A percentile compares a stretch with the other conserved stretches of the same genome.
phyloP scores from a whole-genome alignment of 768 basidiomycete species.

The Leccinum broughii region DNA sequence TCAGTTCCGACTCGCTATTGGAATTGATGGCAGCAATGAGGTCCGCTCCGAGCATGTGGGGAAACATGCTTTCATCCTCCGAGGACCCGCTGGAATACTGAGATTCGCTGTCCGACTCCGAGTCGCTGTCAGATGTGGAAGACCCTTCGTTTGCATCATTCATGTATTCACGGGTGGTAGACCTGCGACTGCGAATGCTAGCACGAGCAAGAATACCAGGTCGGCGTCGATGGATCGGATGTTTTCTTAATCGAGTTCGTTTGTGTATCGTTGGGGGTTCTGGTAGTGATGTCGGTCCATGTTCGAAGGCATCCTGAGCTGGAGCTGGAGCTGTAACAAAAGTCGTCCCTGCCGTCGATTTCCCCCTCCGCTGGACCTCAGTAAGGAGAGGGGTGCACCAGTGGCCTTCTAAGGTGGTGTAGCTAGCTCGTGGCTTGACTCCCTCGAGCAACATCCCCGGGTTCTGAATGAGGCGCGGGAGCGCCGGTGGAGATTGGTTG shows the following conservation, averaged over 20 bases:
- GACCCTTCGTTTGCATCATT: not conserved
- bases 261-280: not conserved
- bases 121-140: slow-evolving; percentile 19
- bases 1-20: slow-evolving; percentile 27
- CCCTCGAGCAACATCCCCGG: slow-evolving; percentile 2
- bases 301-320: not conserved
- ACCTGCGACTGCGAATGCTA: slow-evolving; percentile 21
- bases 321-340: not conserved
- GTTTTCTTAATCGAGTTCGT: not conserved
- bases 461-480: slow-evolving; percentile 1
- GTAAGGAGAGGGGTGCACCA: slow-evolving; percentile 5
- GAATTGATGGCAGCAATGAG: slow-evolving; percentile 30
- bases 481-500: not conserved
- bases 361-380: not conserved
- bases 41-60: slow-evolving; percentile 28
- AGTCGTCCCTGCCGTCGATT: not conserved
- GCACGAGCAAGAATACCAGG: slow-evolving; percentile 25
- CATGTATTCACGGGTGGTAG: not conserved
- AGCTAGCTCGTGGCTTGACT: slow-evolving; percentile 4
- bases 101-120: slow-evolving; percentile 21
- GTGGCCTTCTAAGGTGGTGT: slow-evolving; percentile 1
- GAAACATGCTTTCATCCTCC: slow-evolving; percentile 20
- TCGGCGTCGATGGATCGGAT: slow-evolving; percentile 1
- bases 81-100: slow-evolving; percentile 24
- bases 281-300: not conserved